phyloP scores from a whole-genome alignment of 1,139 yeast genomes.

The Wickerhamiella pararugosa region DNA sequence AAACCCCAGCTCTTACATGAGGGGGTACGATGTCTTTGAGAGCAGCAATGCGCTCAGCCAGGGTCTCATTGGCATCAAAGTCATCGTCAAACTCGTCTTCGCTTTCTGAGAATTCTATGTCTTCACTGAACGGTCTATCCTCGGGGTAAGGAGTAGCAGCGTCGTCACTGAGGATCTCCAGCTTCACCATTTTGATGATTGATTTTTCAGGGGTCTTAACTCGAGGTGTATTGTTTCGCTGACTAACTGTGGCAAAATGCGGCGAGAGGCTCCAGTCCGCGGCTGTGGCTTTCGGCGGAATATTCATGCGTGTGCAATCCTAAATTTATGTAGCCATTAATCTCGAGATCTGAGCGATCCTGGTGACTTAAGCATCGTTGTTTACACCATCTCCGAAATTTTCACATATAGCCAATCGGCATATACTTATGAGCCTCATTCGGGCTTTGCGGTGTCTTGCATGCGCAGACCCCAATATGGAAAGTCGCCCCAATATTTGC shows the following conservation, averaged over 20 bases:
- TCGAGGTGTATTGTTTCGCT: too few relatives aligned
- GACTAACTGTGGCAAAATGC: too few relatives aligned
- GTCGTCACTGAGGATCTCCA: slow-evolving; percentile 45
- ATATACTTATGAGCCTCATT: too few relatives aligned
- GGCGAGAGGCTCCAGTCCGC: too few relatives aligned
- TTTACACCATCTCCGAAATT: too few relatives aligned
- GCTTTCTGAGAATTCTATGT: slow-evolving; percentile 28
- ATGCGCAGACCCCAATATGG: too few relatives aligned
- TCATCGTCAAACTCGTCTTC: slow-evolving; percentile 57
- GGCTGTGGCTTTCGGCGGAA: too few relatives aligned
- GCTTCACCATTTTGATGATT: slow-evolving; percentile 42
- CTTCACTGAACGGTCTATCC: slow-evolving; percentile 23
- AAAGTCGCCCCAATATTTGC: too few relatives aligned
- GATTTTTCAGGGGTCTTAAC: neutral
- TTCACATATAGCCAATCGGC: too few relatives aligned
- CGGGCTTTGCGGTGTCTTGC: too few relatives aligned
- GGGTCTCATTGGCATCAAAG: slow-evolving; percentile 66
- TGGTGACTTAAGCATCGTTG: too few relatives aligned
- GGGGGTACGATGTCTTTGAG: slow-evolving; percentile 88
- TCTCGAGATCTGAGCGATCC: too few relatives aligned
- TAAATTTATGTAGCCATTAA: neutral
- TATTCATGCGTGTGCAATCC: neutral
- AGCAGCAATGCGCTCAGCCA: slow-evolving; percentile 77
- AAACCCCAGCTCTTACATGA: slow-evolving; percentile 47
- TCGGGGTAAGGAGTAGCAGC: slow-evolving; percentile 16